Conservation (phyloP, 495 filamentous ascomycete species). For the Tuber melanosporum region DNA sequence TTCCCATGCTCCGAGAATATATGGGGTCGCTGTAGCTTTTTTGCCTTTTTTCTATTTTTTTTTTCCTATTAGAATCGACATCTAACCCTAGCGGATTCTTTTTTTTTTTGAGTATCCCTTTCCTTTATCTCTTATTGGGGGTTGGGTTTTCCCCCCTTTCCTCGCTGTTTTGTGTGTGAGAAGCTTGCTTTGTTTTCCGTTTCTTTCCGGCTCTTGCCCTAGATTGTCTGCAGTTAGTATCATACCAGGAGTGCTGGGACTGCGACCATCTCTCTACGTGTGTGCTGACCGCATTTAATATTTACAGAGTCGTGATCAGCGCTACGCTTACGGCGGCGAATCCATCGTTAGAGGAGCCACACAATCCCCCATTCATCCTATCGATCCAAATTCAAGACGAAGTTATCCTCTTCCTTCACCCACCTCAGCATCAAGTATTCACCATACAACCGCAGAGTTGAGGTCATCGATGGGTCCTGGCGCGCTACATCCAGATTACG, state of each 20-base stretch:
- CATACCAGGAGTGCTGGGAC: neutral
- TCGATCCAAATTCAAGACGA: conserved; percentile 33
- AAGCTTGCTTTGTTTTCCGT: conserved; percentile 1
- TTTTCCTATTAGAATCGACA: neutral
- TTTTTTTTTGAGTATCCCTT: conserved; percentile 2
- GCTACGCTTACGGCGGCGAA: conserved; percentile 33
- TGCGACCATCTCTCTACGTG: neutral
- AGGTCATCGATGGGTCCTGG: conserved; percentile 36
- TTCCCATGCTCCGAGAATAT: conserved; percentile 3
- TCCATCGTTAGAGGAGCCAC: conserved; percentile 25
- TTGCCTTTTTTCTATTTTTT: neutral
- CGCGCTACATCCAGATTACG: conserved; percentile 34
- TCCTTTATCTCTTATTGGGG: conserved; percentile 4
- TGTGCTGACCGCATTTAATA: conserved; percentile 11
- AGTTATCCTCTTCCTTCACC: conserved; percentile 39
- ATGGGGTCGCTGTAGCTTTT: conserved; percentile 4
- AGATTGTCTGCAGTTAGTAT: neutral
- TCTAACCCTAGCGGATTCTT: neutral
- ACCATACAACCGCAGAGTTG: conserved; percentile 11
- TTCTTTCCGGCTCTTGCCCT: neutral
- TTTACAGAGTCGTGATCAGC: conserved; percentile 30
- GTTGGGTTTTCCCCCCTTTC: conserved; percentile 3
- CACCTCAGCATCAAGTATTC: conserved; percentile 16
- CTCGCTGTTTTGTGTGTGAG: neutral
- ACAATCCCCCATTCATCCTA: conserved; percentile 31